Base-by-base conservation (phyloP, 2,329 filamentous ascomycete species). In the Cucurbitaria berberidis region DNA sequence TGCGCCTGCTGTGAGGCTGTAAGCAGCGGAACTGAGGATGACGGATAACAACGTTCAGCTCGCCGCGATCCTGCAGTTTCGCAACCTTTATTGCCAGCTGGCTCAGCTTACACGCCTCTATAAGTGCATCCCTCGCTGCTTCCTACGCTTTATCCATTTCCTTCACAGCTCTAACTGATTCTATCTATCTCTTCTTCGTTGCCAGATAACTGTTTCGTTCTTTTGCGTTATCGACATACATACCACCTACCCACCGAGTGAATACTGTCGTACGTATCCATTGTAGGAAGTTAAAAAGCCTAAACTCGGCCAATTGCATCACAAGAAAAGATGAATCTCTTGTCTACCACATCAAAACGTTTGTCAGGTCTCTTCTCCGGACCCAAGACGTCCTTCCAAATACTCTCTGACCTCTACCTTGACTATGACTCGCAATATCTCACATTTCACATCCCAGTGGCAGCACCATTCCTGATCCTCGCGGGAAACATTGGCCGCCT, bases 371-470 rank as follows among this genome's bases (percentile, higher is more conserved):
- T 70, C 7, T 69, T 70, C 42, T 61, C 60, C 6, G 24, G 55
- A 1, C 53, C 67, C 4, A 65, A 69, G 41, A 60, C 63, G 6
- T 48, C 62, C 19, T 68, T 73, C 46, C 70, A 73, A 40, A 49
- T 73, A 16, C 60, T 73, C 34, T 73, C 69, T 8, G 71, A 74
- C 49, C 64, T 73, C 7, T 55, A 73, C 39, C 52, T 73, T 11
- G 60, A 71, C 43, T 51, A 67, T 55, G 64, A 64, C 18, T 58
- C 59, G 3, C 67, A 72, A 60, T 72, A 73, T 45, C 60, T 67
- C 15, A 61, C 66, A 10, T 73, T 72, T 53, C 63, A 71, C 59
- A 64, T 73, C 34, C 68, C 68, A 0, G 60, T 66, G 13, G 51
- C 52, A 11, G 68, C 69, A 5, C 63, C 67, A 1, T 66, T 66